phyloP scores from a whole-genome alignment of 345 rosid genomes.

The Hibiscus syriacus region DNA sequence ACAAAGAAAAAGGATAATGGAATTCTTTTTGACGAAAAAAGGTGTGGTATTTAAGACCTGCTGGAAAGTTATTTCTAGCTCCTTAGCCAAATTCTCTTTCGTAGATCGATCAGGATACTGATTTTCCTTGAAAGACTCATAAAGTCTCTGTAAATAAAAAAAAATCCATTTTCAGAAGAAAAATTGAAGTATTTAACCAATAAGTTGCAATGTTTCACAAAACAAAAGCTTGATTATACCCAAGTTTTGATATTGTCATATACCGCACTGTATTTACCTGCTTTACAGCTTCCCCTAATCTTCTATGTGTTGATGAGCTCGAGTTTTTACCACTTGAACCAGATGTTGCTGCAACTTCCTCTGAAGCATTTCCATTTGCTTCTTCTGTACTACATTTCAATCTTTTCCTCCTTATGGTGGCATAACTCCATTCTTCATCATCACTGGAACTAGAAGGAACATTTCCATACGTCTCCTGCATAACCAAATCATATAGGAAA shows the following conservation, averaged over 20 bases:
- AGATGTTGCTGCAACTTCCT: conserved; percentile 17
- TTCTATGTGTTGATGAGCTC: conserved; percentile 29
- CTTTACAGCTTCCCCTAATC: conserved; percentile 47
- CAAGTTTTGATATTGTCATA: background rate
- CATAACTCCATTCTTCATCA: conserved; percentile 51
- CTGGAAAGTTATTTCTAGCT: conserved; percentile 32
- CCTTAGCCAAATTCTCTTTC: conserved; percentile 62
- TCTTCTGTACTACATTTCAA: conserved; percentile 21
- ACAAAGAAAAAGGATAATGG: background rate
- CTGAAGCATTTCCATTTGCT: conserved; percentile 28
- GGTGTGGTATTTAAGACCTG: conserved; percentile 41
- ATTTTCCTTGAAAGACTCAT: conserved; percentile 46
- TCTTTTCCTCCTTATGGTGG: conserved; percentile 27
- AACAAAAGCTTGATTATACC: background rate
- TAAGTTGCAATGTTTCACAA: background rate
- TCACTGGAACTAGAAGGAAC: too few species aligned
- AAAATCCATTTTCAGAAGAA: too few species aligned
- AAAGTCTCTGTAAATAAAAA: conserved; percentile 48
- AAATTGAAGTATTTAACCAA: too few species aligned
- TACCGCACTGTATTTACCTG: conserved; percentile 37
- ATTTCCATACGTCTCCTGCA: conserved; percentile 74
- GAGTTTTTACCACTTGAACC: conserved; percentile 20
- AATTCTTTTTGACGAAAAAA: background rate
- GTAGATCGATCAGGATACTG: conserved; percentile 59
- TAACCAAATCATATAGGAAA: too few species aligned